Evolutionary conservation across 176 grass and related monocot species (phyloP).

Genomic region (Tuctoria greenei): DNA sequence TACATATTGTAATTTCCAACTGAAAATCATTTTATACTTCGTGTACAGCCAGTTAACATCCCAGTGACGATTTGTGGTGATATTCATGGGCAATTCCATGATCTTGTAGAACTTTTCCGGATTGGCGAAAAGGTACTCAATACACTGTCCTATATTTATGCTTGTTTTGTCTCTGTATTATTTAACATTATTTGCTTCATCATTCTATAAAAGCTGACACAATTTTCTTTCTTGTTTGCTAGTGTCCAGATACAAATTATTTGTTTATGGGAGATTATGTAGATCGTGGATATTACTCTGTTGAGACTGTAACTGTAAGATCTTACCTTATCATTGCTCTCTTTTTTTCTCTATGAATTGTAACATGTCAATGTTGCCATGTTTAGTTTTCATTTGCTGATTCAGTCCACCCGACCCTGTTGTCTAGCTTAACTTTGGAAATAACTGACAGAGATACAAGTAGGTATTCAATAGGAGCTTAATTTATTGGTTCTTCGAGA

Average conservation of each 20-base stretch:
- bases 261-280: constrained; percentile 97
- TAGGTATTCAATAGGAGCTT: constrained; percentile 3
- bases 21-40: constrained; percentile 18
- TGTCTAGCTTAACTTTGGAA: neutral
- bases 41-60: constrained; percentile 71
- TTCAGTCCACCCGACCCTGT: neutral
- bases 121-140: constrained; percentile 73
- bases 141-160: constrained; percentile 1
- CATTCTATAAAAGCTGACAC: constrained; percentile 18
- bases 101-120: constrained; percentile 76
- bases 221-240: constrained; percentile 32
- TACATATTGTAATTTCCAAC: neutral
- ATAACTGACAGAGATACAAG: neutral
- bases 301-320: constrained; percentile 89
- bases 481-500: neutral
- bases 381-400: neutral
- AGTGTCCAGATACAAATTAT: constrained; percentile 95
- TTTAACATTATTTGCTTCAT: neutral
- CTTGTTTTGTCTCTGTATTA: neutral
- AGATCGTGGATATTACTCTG: constrained; percentile 91
- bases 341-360: neutral
- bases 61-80: constrained; percentile 89
- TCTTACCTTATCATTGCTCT: neutral
- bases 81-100: constrained; percentile 92
- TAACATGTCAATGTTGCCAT: neutral